phyloP scores from a whole-genome alignment of 768 basidiomycete species.

The Mycena galericulata region DNA sequence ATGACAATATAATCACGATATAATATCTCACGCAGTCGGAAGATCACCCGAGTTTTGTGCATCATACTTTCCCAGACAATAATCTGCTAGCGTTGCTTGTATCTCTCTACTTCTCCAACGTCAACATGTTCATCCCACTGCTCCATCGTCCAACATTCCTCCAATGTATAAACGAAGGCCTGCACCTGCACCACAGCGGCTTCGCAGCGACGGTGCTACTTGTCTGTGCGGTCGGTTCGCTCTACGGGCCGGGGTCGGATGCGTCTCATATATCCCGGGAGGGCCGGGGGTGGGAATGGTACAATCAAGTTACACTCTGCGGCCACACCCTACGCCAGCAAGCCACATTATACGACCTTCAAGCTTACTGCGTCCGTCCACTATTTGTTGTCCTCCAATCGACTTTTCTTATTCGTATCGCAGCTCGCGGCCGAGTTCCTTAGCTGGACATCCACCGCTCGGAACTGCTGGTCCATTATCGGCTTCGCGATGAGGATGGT shows the following conservation, averaged over 20 bases:
- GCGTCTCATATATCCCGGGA: background rate
- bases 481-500: slow-evolving; percentile 1
- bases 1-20: background rate
- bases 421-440: slow-evolving; percentile 14
- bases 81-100: slow-evolving; percentile 54
- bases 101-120: slow-evolving; percentile 59
- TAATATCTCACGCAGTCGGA: background rate
- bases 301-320: slow-evolving; percentile 17
- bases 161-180: slow-evolving; percentile 45
- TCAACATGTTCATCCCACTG: slow-evolving; percentile 57
- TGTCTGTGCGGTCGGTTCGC: slow-evolving; percentile 62
- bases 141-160: slow-evolving; percentile 66
- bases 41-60: no score
- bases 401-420: no score
- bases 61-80: background rate
- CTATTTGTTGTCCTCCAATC: background rate
- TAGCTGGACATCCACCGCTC: background rate
- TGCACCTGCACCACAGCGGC: slow-evolving; percentile 50
- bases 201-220: slow-evolving; percentile 61
- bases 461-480: background rate
- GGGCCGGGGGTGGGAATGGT: background rate
- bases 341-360: slow-evolving; percentile 4
- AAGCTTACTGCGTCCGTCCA: slow-evolving; percentile 17
- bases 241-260: background rate
- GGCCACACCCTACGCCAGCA: background rate